Conservation (phyloP, 192 early-diverging fungal genomes). For the Coemansia biformis region DNA sequence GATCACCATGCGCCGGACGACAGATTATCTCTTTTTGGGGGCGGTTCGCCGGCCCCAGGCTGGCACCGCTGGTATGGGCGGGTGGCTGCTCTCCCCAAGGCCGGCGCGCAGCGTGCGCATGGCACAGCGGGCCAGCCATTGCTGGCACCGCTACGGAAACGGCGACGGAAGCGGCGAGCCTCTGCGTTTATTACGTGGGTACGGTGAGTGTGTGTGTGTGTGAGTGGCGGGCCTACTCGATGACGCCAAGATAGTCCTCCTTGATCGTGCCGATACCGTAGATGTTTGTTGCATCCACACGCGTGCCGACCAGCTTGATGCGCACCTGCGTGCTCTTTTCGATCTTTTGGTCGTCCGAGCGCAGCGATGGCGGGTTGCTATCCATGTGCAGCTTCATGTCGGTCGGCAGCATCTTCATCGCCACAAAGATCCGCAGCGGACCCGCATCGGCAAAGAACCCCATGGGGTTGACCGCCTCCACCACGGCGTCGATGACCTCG, state of each 20-base stretch:
- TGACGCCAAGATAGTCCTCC: slow-evolving; percentile 90
- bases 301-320: slow-evolving; percentile 84
- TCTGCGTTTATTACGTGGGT: too few relatives aligned
- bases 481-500: slow-evolving; percentile 90
- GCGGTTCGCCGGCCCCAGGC: too few relatives aligned
- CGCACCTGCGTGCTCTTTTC: slow-evolving; percentile 82
- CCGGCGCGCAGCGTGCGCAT: too few relatives aligned
- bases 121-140: too few relatives aligned
- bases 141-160: too few relatives aligned
- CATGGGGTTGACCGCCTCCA: slow-evolving; percentile 86
- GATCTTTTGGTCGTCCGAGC: slow-evolving; percentile 72
- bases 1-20: too few relatives aligned
- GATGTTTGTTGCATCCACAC: slow-evolving; percentile 88
- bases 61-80: too few relatives aligned
- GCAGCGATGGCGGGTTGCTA: slow-evolving; percentile 77
- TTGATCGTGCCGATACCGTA: slow-evolving; percentile 95
- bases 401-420: slow-evolving; percentile 74
- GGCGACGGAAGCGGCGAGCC: too few relatives aligned
- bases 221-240: slow-evolving; percentile 52
- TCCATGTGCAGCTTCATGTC: slow-evolving; percentile 89
- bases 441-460: slow-evolving; percentile 96
- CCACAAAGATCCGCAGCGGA: slow-evolving; percentile 87
- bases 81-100: too few relatives aligned
- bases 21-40: too few relatives aligned
- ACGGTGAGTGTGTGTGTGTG: too few relatives aligned